Evolutionary conservation across 192 early-diverging fungal species (phyloP), one percentile per base, ranked within the genome.

Genomic region (Coemansia sp.): DNA sequence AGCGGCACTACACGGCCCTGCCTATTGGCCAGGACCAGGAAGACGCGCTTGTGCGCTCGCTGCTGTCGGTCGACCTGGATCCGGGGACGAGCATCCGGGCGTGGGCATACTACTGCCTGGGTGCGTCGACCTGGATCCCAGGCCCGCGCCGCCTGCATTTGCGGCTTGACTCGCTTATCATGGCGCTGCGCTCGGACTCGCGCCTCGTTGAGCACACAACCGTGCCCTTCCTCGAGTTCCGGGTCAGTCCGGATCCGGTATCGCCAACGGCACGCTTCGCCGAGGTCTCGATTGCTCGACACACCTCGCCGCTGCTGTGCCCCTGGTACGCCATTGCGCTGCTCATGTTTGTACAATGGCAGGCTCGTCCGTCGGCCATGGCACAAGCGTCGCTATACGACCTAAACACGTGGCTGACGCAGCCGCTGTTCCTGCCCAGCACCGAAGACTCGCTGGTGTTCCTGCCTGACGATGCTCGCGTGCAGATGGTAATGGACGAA

Each of bases 161-260:
- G 47, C 68, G 68, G 2, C 61, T 72, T 18, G 68, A 72, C 51
- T 59, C 68, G 47, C 68, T 72, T 51, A 34, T 33, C 4, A 54
- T 72, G 68, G 50, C 61, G 33, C 61, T 51, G 47, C 60, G 68
- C 38, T 56, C 68, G 12, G 68, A 72, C 27, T 37, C 60, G 30
- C 68, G 68, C 18, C 61, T 72, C 38, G 61, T 72, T 1, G 68
- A 72, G 68, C 68, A 72, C 60, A 72, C 68, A 8, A 72, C 68
- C 1, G 50, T 72, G 39, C 68, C 68, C 9, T 59, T 72, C 47
- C 56, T 72, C 23, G 68, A 72, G 68, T 72, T 72, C 61, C 60
- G 68, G 34, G 68, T 72, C 34, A 60, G 49, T 44, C 68, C 68
- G 0, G 68, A 72, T 35, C 68, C 68, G 7, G 38, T 47, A 8